These are phyloP conservation scores for Penicillium sp. DNA, from an alignment of 2,329 filamentous ascomycete genomes.

Conservation along the genomic window DNA sequence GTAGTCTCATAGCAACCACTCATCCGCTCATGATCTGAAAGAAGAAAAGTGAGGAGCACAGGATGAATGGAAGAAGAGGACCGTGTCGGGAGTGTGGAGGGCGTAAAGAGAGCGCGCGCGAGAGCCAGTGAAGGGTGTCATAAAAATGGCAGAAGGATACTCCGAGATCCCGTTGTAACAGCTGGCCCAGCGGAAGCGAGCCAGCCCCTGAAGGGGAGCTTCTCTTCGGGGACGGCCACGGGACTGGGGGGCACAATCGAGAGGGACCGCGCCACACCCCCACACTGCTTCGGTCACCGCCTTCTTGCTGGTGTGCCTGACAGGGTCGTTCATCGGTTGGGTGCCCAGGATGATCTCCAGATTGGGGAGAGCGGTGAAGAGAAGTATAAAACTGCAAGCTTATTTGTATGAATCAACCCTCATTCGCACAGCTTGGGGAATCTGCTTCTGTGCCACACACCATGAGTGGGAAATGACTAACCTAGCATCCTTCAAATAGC, in stretches of 20 bases:
- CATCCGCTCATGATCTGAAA: slow-evolving; percentile 22
- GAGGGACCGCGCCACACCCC: slow-evolving; percentile 20
- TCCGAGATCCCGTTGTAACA: slow-evolving; percentile 12
- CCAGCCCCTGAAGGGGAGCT: slow-evolving; percentile 22
- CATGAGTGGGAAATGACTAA: no score
- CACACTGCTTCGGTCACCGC: slow-evolving; percentile 21
- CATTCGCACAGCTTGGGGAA: no score
- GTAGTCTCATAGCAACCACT: slow-evolving; percentile 19
- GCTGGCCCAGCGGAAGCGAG: slow-evolving; percentile 19
- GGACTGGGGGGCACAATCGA: slow-evolving; percentile 15
- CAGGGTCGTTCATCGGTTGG: background rate
- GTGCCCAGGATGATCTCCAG: background rate
- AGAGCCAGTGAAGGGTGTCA: slow-evolving; percentile 9
- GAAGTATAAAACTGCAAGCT: no score
- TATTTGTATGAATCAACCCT: no score
- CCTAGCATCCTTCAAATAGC: background rate
- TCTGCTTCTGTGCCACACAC: no score
- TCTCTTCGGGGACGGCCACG: slow-evolving; percentile 1
- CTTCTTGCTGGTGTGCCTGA: background rate
- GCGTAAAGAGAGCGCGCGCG: slow-evolving; percentile 1
- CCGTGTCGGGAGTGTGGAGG: slow-evolving; percentile 1
- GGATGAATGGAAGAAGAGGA: slow-evolving; percentile 11
- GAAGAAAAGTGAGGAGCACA: background rate
- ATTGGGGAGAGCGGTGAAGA: background rate
- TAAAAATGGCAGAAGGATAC: no score